These are phyloP conservation scores for Colletotrichum orbiculare DNA, from an alignment of 2,329 filamentous ascomycete genomes.

Conservation along the genomic window DNA sequence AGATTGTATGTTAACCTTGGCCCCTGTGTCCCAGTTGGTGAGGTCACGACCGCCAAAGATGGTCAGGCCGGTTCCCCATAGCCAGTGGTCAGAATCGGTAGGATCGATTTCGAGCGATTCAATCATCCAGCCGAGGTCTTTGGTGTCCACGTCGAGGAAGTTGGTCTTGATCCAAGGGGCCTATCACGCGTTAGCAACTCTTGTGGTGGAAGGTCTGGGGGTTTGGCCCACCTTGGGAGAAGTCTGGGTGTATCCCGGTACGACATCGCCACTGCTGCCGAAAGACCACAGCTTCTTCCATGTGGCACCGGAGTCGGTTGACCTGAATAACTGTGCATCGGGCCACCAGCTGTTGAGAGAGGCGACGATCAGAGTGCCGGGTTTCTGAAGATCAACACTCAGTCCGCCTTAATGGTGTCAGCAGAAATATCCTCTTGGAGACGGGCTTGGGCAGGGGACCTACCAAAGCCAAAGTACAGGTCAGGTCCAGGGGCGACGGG, in stretches of 20 bases:
- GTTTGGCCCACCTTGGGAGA: slow-evolving; percentile 47
- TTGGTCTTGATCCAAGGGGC: slow-evolving; percentile 67
- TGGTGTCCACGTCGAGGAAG: slow-evolving; percentile 58
- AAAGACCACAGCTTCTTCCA: slow-evolving; percentile 67
- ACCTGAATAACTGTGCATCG: slow-evolving; percentile 66
- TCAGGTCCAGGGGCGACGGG: slow-evolving; percentile 57
- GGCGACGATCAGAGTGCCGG: slow-evolving; percentile 67
- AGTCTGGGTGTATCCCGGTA: slow-evolving; percentile 58
- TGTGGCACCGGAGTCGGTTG: slow-evolving; percentile 63
- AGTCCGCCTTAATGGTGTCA: slow-evolving; percentile 49
- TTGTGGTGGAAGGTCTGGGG: neutral
- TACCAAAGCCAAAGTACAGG: slow-evolving; percentile 65
- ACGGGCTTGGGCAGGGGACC: neutral
- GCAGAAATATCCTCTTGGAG: neutral
- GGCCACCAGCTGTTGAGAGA: slow-evolving; percentile 70
- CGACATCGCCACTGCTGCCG: slow-evolving; percentile 56
- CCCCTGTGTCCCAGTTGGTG: slow-evolving; percentile 61
- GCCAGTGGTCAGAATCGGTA: slow-evolving; percentile 68
- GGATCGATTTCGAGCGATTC: slow-evolving; percentile 69
- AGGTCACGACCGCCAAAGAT: slow-evolving; percentile 65
- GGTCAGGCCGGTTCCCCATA: slow-evolving; percentile 68
- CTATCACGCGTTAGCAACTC: neutral
- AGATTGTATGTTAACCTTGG: slow-evolving; percentile 57
- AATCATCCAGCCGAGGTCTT: slow-evolving; percentile 71
- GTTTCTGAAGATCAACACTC: slow-evolving; percentile 62